phyloP scores from a whole-genome alignment of 148 eudicot genomes.

The Rhododendron simsii region DNA sequence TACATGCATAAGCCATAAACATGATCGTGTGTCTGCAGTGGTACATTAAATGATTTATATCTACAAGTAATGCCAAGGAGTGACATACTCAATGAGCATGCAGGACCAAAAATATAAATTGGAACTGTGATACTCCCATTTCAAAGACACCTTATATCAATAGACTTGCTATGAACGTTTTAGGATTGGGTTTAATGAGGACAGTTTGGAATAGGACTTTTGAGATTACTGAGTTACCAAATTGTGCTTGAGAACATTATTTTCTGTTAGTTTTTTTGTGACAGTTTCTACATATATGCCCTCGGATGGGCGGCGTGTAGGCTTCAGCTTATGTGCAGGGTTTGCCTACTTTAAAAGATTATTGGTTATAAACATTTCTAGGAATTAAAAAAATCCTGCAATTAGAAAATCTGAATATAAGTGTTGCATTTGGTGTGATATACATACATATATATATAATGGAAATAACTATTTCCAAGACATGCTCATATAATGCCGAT shows the following conservation, averaged over 20 bases:
- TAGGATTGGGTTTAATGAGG: background rate
- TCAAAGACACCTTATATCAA: background rate
- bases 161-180: background rate
- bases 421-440: background rate
- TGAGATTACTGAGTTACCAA: background rate
- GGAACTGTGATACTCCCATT: background rate
- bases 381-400: background rate
- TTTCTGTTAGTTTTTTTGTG: background rate
- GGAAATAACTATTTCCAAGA: too few relatives aligned
- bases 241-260: background rate
- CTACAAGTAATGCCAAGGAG: background rate
- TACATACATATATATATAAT: too few relatives aligned
- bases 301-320: background rate
- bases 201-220: background rate
- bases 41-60: background rate
- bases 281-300: background rate
- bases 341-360: background rate
- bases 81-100: background rate
- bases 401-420: background rate
- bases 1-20: background rate
- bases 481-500: too few relatives aligned
- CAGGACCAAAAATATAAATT: background rate
- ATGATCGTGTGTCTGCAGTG: background rate
- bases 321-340: background rate
- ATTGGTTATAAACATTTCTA: background rate